Conservation (phyloP, 192 early-diverging fungal genomes). For the Podochytrium sp. region DNA sequence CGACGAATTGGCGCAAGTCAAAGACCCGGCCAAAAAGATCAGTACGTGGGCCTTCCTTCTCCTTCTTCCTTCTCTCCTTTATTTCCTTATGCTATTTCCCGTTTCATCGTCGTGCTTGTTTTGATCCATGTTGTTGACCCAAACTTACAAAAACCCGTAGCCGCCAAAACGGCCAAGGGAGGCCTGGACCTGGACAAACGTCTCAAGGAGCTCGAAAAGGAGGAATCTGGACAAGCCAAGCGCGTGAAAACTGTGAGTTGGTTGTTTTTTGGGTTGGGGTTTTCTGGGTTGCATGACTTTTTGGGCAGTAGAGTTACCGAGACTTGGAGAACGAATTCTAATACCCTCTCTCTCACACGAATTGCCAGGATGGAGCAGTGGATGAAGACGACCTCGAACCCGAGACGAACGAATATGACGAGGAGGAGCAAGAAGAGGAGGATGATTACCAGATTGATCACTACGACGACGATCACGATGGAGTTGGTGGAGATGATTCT, state of each 20-base stretch:
- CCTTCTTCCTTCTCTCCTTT: too few relatives aligned
- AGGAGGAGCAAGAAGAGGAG: conserved; percentile 28
- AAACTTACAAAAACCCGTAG: background rate
- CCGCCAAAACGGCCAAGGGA: conserved; percentile 15
- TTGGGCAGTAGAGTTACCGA: background rate
- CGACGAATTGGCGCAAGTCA: conserved; percentile 30
- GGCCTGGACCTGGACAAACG: conserved; percentile 11
- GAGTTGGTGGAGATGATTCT: conserved; percentile 24
- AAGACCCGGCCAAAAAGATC: conserved; percentile 25
- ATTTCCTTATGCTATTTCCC: background rate
- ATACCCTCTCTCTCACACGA: background rate
- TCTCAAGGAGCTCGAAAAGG: conserved; percentile 18
- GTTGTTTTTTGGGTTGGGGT: conserved; percentile 21
- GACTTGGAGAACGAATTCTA: background rate
- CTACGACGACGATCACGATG: conserved; percentile 36
- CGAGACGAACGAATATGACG: conserved; percentile 27
- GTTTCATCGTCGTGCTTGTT: too few relatives aligned
- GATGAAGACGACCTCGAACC: conserved; percentile 24
- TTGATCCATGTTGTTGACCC: too few relatives aligned
- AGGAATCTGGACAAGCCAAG: conserved; percentile 5
- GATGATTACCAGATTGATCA: conserved; percentile 29
- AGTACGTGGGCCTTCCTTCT: background rate
- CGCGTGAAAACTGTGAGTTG: conserved; percentile 4
- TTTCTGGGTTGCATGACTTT: conserved; percentile 13
- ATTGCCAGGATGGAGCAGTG: too few relatives aligned